Evolutionary conservation across 106 monocot genomes (phyloP).

Genomic region (Acanthochlamys bracteata): DNA sequence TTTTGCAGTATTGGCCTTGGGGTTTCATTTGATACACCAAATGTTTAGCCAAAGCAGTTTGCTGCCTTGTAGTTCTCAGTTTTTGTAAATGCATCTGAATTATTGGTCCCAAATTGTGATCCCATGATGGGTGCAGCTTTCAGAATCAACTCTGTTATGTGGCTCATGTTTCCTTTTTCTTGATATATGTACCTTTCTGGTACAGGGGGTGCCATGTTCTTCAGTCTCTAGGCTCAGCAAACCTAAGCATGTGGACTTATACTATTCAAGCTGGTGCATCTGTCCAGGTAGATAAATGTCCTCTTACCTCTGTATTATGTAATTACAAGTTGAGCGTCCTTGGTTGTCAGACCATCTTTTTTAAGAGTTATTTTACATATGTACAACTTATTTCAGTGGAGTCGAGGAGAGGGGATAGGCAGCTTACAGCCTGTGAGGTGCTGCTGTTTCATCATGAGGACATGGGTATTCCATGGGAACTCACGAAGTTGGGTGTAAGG

Average conservation of each 20-base stretch:
- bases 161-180: background rate
- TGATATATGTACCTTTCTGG: background rate
- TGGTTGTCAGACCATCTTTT: background rate
- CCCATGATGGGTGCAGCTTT: too few relatives aligned
- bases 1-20: too few relatives aligned
- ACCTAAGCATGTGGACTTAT: constrained; percentile 80
- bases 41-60: too few relatives aligned
- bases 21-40: too few relatives aligned
- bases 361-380: background rate
- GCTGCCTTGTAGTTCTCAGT: too few relatives aligned
- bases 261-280: constrained; percentile 96
- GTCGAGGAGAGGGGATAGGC: constrained; percentile 63
- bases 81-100: too few relatives aligned
- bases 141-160: too few relatives aligned
- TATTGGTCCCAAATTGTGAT: too few relatives aligned
- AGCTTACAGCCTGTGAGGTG: constrained; percentile 76
- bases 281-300: constrained; percentile 39
- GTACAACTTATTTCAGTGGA: constrained; percentile 38
- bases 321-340: background rate
- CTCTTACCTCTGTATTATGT: background rate
- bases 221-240: constrained; percentile 62
- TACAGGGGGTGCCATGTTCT: constrained; percentile 56
- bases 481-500: constrained; percentile 14
- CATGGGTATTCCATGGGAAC: constrained; percentile 94
- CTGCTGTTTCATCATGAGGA: constrained; percentile 90